Base-by-base conservation (phyloP, 331 rosid species). In the Dryas integrifolia region DNA sequence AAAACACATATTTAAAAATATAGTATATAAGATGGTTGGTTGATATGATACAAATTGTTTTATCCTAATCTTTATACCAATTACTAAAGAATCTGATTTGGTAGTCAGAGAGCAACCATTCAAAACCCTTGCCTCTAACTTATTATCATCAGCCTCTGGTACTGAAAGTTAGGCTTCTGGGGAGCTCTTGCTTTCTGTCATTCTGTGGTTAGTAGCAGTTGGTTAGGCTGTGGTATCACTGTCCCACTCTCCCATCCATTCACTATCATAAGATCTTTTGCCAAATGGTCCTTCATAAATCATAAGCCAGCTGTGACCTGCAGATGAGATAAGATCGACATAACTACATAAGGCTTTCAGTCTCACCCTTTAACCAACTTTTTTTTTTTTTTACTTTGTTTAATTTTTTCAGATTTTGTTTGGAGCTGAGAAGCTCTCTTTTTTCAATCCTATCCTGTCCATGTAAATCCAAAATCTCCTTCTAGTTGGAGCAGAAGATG, bases 111-210 rank as follows among this genome's bases (percentile, higher is more conserved):
- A 58, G 38, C 21, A 61, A 35, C 72, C 72, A 74, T 65, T 52
- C 18, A 52, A 74, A 68, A 47, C 72, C 15, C 2, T 50, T 6
- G 39, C 16, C 10, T 72, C 49, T 59, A 48, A 24, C n/a, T 40
- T 50, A 49, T 40, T 50, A 49, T 51, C 76, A 14, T 61, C 69
- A 72, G 44, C 16, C 76, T 46, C 40, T 52, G 70, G 41, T 2
- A 39, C 49, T 66, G 66, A 56, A 69, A 57, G 67, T 13, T 56
- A 45, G 50, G 48, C 50, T 30, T 63, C 57, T 57, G 40, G 65
- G 76, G 76, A 44, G 49, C 26, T 47, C 75, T 43, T 7, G 46
- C 30, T 38, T 72, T 63, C 16, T 39, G 26, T 73, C 30, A n/a
- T 72, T 63, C 12, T 39, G 26, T 73, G 63, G 47, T 51, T 53